Evolutionary conservation across 805 yeast genomes (phyloP).

Genomic region (Wickerhamiella kazuoi): DNA sequence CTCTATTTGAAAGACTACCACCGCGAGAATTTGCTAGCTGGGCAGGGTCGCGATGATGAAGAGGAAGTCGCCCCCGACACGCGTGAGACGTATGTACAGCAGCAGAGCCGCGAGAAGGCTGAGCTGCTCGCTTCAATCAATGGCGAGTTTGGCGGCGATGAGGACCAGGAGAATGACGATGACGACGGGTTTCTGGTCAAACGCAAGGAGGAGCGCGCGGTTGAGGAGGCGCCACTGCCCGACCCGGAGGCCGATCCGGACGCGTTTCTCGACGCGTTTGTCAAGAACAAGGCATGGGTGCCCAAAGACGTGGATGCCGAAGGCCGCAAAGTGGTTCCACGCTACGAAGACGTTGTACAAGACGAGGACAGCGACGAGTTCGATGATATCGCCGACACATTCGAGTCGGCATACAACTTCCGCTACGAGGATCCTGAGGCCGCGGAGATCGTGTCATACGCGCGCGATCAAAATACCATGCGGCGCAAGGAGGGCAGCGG

Average conservation of each 20-base stretch:
- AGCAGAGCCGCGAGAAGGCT: conserved; percentile 57
- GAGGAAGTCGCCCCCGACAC: conserved; percentile 35
- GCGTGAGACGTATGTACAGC: conserved; percentile 42
- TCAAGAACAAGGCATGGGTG: conserved; percentile 75
- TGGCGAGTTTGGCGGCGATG: conserved; percentile 23
- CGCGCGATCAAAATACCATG: conserved; percentile 78
- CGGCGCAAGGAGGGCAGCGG: conserved; percentile 60
- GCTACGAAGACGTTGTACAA: conserved; percentile 20
- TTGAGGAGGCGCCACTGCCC: conserved; percentile 32
- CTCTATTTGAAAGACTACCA: conserved; percentile 85
- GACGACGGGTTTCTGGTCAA: conserved; percentile 36
- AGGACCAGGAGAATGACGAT: background rate
- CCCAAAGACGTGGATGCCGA: conserved; percentile 50
- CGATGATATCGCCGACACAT: conserved; percentile 79
- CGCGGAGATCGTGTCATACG: conserved; percentile 83
- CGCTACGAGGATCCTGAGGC: conserved; percentile 85
- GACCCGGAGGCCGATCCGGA: conserved; percentile 47
- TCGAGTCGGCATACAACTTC: conserved; percentile 86
- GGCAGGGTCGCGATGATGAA: conserved; percentile 40
- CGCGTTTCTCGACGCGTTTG: conserved; percentile 54
- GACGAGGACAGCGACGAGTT: conserved; percentile 60
- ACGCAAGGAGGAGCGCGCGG: conserved; percentile 33
- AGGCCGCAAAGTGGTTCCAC: conserved; percentile 23
- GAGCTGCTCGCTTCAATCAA: conserved; percentile 65
- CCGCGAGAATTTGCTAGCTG: conserved; percentile 60